Conservation (phyloP, 495 filamentous ascomycete species). For the Choiromyces venosus region DNA sequence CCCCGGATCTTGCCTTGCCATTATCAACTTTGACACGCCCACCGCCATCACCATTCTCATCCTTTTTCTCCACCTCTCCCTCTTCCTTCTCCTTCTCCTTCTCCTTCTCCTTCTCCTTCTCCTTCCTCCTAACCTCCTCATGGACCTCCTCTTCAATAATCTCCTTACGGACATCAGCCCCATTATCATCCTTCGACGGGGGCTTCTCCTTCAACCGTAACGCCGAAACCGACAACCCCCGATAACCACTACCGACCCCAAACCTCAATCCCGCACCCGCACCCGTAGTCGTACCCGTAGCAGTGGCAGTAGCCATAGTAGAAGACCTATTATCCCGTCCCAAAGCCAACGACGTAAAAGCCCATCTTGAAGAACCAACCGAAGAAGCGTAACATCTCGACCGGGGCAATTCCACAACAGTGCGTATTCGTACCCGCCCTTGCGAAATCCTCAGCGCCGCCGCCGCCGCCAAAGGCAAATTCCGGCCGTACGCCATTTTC, state of each 20-base stretch:
- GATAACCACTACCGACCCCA: constrained; percentile 12
- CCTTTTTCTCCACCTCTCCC: constrained; percentile 12
- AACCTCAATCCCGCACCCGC: too few relatives aligned
- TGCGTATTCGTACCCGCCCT: constrained; percentile 20
- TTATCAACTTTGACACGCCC: constrained; percentile 32
- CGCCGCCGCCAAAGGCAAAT: constrained; percentile 22
- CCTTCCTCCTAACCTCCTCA: constrained; percentile 25
- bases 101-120: constrained; percentile 30
- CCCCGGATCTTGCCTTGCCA: constrained; percentile 21
- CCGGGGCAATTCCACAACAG: not conserved
- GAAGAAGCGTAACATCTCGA: not conserved
- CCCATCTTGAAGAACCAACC: constrained; percentile 17
- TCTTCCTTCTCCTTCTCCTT: constrained; percentile 29
- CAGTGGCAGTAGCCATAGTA: constrained; percentile 13
- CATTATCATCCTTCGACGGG: constrained; percentile 21
- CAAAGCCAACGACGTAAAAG: constrained; percentile 14
- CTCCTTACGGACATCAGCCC: constrained; percentile 15
- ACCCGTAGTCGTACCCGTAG: constrained; percentile 9
- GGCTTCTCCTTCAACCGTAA: constrained; percentile 31
- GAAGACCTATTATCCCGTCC: constrained; percentile 4
- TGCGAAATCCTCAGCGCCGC: constrained; percentile 11
- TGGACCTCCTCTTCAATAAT: constrained; percentile 31
- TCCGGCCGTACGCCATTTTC: constrained; percentile 37
- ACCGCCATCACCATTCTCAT: constrained; percentile 18
- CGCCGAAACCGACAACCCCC: constrained; percentile 26